A percentile compares a stretch with the other conserved stretches of the same genome.
phyloP scores from a whole-genome alignment of 2,329 filamentous ascomycete species.

The Monosporascus sp. region DNA sequence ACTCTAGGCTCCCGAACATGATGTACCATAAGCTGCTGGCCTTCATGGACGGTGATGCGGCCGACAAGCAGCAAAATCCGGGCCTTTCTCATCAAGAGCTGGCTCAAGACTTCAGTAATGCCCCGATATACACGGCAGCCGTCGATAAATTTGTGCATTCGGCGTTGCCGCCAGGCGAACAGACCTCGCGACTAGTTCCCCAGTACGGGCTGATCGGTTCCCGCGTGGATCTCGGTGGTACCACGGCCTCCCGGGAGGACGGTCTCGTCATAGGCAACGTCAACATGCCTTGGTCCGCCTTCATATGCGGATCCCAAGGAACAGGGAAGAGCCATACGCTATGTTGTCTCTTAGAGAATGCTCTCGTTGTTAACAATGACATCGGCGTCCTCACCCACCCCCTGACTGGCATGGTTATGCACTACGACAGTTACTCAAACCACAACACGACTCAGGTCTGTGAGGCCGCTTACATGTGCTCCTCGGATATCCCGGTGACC shows the following conservation, averaged over 20 bases:
- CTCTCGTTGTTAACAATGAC: slow-evolving; percentile 23
- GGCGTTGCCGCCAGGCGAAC: not conserved
- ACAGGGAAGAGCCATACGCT: slow-evolving; percentile 54
- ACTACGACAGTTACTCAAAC: slow-evolving; percentile 41
- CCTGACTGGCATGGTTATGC: slow-evolving; percentile 45
- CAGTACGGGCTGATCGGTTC: slow-evolving; percentile 15
- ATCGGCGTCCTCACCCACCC: slow-evolving; percentile 37
- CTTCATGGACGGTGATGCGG: not conserved
- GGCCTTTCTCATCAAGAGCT: not conserved
- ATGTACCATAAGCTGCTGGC: not conserved
- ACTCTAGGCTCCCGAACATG: not conserved
- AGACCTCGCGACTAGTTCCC: slow-evolving; percentile 3
- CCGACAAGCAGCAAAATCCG: not conserved
- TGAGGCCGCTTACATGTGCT: slow-evolving; percentile 49
- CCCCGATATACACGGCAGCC: not conserved
- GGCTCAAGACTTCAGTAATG: not conserved
- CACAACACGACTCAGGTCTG: slow-evolving; percentile 25
- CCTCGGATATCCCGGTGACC: slow-evolving; percentile 37
- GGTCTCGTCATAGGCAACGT: slow-evolving; percentile 39
- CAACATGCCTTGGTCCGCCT: slow-evolving; percentile 48
- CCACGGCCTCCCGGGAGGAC: slow-evolving; percentile 5
- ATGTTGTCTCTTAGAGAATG: slow-evolving; percentile 41
- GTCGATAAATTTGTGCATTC: not conserved
- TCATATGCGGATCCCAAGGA: slow-evolving; percentile 58
- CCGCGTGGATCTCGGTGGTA: not conserved